These are phyloP conservation scores for Musa balbisiana DNA, from an alignment of 202 grass and related monocot genomes.

Conservation along the genomic window DNA sequence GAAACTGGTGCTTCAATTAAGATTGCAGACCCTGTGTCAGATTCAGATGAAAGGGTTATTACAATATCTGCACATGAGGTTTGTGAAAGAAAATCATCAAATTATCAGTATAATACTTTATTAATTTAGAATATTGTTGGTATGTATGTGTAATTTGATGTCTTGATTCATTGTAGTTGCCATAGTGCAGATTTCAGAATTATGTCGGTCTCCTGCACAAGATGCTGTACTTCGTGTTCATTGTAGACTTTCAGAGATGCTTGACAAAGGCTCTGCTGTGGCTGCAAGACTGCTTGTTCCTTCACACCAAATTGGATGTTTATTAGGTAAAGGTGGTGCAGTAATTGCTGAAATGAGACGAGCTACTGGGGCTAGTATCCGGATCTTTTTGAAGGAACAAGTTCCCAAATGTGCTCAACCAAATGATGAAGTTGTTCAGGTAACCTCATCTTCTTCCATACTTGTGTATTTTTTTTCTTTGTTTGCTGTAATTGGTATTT, in stretches of 20 bases:
- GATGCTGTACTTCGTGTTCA: slow-evolving; percentile 58
- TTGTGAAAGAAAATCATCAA: neutral
- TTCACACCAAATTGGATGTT: slow-evolving; percentile 60
- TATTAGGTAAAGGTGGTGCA: slow-evolving; percentile 67
- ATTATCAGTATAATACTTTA: neutral
- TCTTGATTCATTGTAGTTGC: slow-evolving; percentile 27
- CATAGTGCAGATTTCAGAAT: slow-evolving; percentile 60
- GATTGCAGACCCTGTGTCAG: slow-evolving; percentile 53
- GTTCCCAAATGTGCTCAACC: slow-evolving; percentile 59
- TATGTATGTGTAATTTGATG: slow-evolving; percentile 1
- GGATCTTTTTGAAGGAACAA: slow-evolving; percentile 64
- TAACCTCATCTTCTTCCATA: neutral
- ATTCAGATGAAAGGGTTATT: slow-evolving; percentile 52
- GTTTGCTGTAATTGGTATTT: neutral
- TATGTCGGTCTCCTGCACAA: slow-evolving; percentile 69
- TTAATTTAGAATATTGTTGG: neutral
- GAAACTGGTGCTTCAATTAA: slow-evolving; percentile 75
- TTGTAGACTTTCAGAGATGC: slow-evolving; percentile 45
- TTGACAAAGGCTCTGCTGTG: slow-evolving; percentile 50
- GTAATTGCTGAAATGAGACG: slow-evolving; percentile 80
- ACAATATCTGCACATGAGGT: slow-evolving; percentile 64
- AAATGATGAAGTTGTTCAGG: slow-evolving; percentile 80
- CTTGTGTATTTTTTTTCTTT: neutral
- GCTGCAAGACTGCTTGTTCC: slow-evolving; percentile 76
- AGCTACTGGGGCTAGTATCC: slow-evolving; percentile 61